Evolutionary conservation across 345 rosid species (phyloP).

Genomic region (Populus simonii): DNA sequence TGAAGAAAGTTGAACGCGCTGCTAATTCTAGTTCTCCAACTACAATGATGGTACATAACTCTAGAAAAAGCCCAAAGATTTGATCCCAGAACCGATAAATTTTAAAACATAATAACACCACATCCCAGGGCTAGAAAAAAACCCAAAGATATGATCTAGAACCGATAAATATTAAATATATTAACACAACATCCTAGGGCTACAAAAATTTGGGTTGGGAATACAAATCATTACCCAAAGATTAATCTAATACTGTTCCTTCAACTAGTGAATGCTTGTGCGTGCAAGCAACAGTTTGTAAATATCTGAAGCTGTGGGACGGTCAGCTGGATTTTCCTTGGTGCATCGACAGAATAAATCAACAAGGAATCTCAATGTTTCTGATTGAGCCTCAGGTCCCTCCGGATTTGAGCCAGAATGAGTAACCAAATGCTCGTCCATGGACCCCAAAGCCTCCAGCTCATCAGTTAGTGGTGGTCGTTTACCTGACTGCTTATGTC

Average conservation of each 20-base stretch:
- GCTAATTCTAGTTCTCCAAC: slow-evolving; percentile 8
- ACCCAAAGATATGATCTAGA: slow-evolving; percentile 19
- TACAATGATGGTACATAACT: background rate
- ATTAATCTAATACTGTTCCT: slow-evolving; percentile 10
- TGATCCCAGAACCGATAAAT: slow-evolving; percentile 8
- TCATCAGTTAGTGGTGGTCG: slow-evolving; percentile 65
- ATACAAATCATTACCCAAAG: slow-evolving; percentile 4
- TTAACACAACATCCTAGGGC: slow-evolving; percentile 19
- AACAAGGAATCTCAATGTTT: slow-evolving; percentile 60
- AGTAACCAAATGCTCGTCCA: slow-evolving; percentile 25
- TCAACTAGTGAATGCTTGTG: slow-evolving; percentile 19
- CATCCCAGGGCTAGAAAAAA: background rate
- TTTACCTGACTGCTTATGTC: slow-evolving; percentile 54
- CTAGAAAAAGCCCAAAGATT: slow-evolving; percentile 16
- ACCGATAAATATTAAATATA: slow-evolving; percentile 9
- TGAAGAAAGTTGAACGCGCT: background rate
- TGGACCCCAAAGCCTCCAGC: slow-evolving; percentile 46
- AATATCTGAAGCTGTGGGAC: slow-evolving; percentile 60
- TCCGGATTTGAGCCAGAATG: slow-evolving; percentile 30
- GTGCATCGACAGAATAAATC: slow-evolving; percentile 68
- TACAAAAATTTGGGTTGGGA: slow-evolving; percentile 24
- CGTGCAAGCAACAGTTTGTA: slow-evolving; percentile 42
- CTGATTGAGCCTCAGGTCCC: slow-evolving; percentile 42
- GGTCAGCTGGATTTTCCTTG: slow-evolving; percentile 57
- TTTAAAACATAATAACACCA: background rate